phyloP scores from a whole-genome alignment of 1,284 basidiomycete genomes.

The Vanrija pseudolonga region DNA sequence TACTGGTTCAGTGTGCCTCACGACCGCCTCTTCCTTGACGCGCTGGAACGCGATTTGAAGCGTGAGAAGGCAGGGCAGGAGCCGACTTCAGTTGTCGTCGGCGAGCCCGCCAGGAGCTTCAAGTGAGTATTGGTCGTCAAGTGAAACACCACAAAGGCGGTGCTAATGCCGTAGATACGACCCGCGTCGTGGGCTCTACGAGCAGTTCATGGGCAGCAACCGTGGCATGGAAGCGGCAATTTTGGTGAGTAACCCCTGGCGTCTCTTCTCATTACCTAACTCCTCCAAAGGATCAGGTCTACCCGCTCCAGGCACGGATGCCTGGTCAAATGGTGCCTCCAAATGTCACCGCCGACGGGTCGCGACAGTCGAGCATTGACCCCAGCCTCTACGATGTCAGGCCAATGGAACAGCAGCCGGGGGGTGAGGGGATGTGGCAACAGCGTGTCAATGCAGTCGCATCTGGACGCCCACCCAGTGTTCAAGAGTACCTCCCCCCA shows the following conservation, averaged over 20 bases:
- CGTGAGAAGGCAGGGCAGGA: conserved; percentile 83
- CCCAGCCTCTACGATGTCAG: conserved; percentile 13
- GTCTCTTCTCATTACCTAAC: not conserved
- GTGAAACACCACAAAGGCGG: too few relatives aligned
- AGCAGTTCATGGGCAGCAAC: conserved; percentile 63
- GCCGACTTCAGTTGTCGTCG: conserved; percentile 68
- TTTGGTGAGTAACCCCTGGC: conserved; percentile 11
- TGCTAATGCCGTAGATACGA: conserved; percentile 61
- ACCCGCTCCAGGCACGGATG: conserved; percentile 21
- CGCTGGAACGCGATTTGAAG: conserved; percentile 86
- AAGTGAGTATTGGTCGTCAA: conserved; percentile 25
- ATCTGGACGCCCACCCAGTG: conserved; percentile 4
- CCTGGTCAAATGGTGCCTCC: conserved; percentile 4
- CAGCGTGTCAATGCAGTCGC: conserved; percentile 6
- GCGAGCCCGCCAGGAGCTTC: conserved; percentile 67
- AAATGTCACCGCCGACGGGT: conserved; percentile 1
- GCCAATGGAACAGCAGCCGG: conserved; percentile 3
- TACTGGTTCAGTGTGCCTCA: conserved; percentile 90
- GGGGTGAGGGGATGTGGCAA: conserved; percentile 6
- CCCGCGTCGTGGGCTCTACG: conserved; percentile 74
- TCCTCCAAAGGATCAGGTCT: conserved; percentile 17
- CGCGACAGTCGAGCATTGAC: conserved; percentile 16
- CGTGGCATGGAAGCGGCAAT: conserved; percentile 36
- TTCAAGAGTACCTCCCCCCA: conserved; percentile 13
- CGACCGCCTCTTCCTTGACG: conserved; percentile 90